Evolutionary conservation across 768 basidiomycete genomes (phyloP), one percentile per base, ranked within the genome.

Genomic region (Termitomyces sp.): DNA sequence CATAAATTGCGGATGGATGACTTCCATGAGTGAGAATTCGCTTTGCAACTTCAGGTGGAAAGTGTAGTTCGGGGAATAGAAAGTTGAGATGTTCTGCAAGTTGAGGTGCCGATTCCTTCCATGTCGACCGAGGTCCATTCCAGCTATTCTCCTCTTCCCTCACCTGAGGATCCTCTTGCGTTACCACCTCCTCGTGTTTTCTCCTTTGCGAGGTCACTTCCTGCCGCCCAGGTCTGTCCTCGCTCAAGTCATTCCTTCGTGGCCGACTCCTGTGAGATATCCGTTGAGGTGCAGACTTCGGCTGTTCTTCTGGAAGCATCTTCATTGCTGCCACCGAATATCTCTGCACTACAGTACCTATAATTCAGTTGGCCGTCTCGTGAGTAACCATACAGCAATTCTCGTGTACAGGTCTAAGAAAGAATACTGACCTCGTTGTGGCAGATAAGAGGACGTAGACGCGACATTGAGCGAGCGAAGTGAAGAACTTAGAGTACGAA

Each of bases 21-120:
- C 89, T 90, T 7, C 78, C 77, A 66, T 94, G 92, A 3, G 92
- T 94, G 61, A 93, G 73, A 59, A 90, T 78, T 57, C 91, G 83
- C 61, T 78, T 77, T 8, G 89, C 87, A 45, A 92, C 75, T 61
- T 89, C 86, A 5, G 77, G 75, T 12, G 88, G 83, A 69, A 94
- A 93, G 48, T 81, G 73, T 47, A 93, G 74, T 14, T 86, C 81
- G 4, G 80, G 70, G 62, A 90, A 91, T 52, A 89, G 72, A 51
- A 38, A 40, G 12, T 51, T 38, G n/a, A 51, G 75, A 68, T 92
- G 87, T 34, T 79, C 72, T 27, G 78, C 68, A 41, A 84, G 72
- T 41, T 56, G 66, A 11, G 67, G 48, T 29, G 37, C 50, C 11
- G 64, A 47, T 17, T 59, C 55, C 46, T 61, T 65, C 57, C 56